A percentile compares a stretch with the other conserved stretches of the same genome.
phyloP scores from a whole-genome alignment of 83 land plant genomes.

The Thuja plicata region DNA sequence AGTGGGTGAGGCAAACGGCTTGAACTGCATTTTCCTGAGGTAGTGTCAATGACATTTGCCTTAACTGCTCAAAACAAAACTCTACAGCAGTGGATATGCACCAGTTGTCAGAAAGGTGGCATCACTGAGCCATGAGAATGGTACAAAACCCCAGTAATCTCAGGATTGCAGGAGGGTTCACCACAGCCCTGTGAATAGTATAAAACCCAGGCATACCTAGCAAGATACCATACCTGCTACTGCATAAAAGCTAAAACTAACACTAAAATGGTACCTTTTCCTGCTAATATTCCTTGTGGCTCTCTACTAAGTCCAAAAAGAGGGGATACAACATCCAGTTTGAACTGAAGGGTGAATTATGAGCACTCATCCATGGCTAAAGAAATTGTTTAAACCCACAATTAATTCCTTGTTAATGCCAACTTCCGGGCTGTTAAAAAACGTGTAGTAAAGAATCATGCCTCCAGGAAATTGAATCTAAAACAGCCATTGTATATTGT shows the following conservation, averaged over 20 bases:
- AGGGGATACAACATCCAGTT: not conserved
- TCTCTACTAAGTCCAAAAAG: not conserved
- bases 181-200: too few relatives aligned
- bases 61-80: not conserved
- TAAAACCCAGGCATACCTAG: too few relatives aligned
- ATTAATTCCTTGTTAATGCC: not conserved
- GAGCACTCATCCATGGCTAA: not conserved
- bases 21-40: not conserved
- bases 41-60: too few relatives aligned
- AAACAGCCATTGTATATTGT: not conserved
- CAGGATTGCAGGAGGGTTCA: too few relatives aligned
- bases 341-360: not conserved
- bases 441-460: not conserved
- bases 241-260: not conserved
- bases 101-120: not conserved
- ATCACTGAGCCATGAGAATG: too few relatives aligned
- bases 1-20: not conserved
- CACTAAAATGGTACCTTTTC: not conserved
- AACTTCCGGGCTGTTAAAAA: not conserved
- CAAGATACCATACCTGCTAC: too few relatives aligned
- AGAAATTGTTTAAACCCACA: not conserved
- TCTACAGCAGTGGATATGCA: not conserved
- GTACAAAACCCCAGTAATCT: too few relatives aligned
- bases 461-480: not conserved
- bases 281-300: not conserved